Evolutionary conservation across 805 yeast genomes (phyloP).

Genomic region (Jamesozyma lodderae): DNA sequence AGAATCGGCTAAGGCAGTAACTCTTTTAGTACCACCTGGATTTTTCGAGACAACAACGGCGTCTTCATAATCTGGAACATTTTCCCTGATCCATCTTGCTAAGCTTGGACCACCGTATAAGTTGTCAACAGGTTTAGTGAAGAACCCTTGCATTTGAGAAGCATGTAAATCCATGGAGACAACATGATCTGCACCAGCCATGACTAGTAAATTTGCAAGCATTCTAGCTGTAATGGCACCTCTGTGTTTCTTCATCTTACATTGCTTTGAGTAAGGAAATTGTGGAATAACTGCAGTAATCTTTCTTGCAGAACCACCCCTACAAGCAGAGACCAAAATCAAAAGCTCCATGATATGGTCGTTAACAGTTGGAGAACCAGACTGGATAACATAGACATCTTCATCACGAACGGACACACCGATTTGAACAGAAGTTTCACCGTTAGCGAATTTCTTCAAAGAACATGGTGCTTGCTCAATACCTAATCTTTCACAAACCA

Average conservation of each 20-base stretch:
- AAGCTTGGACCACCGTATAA: conserved; percentile 92
- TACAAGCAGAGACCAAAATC: conserved; percentile 88
- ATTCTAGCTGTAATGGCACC: conserved; percentile 98
- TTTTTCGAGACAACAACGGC: conserved; percentile 98
- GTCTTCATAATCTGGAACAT: conserved; percentile 72
- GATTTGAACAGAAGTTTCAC: conserved; percentile 93
- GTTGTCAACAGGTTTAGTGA: conserved; percentile 94
- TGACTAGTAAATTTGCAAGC: conserved; percentile 88
- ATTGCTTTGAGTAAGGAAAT: conserved; percentile 94
- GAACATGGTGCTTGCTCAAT: conserved; percentile 91
- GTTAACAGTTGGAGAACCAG: conserved; percentile 78
- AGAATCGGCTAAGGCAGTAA: conserved; percentile 95
- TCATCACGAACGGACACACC: conserved; percentile 95
- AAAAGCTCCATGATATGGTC: conserved; percentile 95
- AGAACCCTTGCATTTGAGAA: conserved; percentile 98
- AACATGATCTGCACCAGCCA: conserved; percentile 99
- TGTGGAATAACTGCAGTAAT: conserved; percentile 95
- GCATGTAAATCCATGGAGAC: conserved; percentile 95
- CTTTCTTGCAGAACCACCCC: conserved; percentile 96
- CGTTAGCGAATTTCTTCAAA: conserved; percentile 86
- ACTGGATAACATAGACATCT: conserved; percentile 88
- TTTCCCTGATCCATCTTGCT: conserved; percentile 91
- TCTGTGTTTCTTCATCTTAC: conserved; percentile 97
- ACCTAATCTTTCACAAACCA: conserved; percentile 85
- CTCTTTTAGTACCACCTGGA: conserved; percentile 98